Percentiles rank a stretch among this genome's conserved stretches.
phyloP scores from a whole-genome alignment of 2,329 filamentous ascomycete genomes.

The Coniosporium tulheliwenetii region DNA sequence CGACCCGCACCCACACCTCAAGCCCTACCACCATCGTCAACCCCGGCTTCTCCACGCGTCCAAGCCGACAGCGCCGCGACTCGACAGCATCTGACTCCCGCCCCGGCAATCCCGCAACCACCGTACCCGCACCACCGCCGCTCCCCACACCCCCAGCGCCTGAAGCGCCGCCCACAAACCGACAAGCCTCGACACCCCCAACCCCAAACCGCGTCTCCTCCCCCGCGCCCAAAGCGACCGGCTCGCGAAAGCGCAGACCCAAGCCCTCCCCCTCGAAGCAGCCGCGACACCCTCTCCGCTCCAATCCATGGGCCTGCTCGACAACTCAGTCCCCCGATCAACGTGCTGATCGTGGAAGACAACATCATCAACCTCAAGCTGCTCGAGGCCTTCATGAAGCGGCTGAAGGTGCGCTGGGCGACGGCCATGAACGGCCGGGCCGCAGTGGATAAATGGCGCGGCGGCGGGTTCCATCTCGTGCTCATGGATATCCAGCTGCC shows the following conservation, averaged over 20 bases:
- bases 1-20: slow-evolving; percentile 59
- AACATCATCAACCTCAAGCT: slow-evolving; percentile 95
- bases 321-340: slow-evolving; percentile 87
- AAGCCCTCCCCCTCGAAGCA: background rate
- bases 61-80: slow-evolving; percentile 13
- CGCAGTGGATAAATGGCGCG: slow-evolving; percentile 83
- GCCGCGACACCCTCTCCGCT: slow-evolving; percentile 26
- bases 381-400: slow-evolving; percentile 88
- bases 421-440: slow-evolving; percentile 93
- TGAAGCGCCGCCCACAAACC: slow-evolving; percentile 11
- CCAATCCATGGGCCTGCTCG: slow-evolving; percentile 38
- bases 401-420: slow-evolving; percentile 89
- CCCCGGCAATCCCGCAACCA: slow-evolving; percentile 16
- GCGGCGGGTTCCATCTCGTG: slow-evolving; percentile 86
- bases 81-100: slow-evolving; percentile 27
- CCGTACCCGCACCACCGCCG: slow-evolving; percentile 28
- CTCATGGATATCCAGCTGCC: slow-evolving; percentile 98
- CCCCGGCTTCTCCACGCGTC: slow-evolving; percentile 11
- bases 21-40: slow-evolving; percentile 53
- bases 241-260: background rate
- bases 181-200: slow-evolving; percentile 13
- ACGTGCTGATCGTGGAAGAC: slow-evolving; percentile 94
- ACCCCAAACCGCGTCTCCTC: too few species aligned
- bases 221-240: background rate
- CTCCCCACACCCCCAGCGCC: slow-evolving; percentile 38